Evolutionary conservation across 306 rosid species (phyloP), one percentile per base, ranked within the genome.

Genomic region (Trifolium pratense): DNA sequence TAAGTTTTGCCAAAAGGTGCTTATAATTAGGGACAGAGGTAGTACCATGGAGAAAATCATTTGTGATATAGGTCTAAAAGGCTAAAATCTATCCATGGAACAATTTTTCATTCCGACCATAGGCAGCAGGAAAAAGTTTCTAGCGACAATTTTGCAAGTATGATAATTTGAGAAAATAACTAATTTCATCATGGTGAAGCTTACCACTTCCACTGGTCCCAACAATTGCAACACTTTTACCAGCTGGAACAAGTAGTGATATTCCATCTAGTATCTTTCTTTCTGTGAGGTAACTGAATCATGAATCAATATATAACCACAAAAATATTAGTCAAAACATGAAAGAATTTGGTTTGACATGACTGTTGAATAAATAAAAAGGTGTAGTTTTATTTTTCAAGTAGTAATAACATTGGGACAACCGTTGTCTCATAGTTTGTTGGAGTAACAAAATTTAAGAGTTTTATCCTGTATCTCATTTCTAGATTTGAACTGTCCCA

Each of bases 171-270:
- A 43, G 32, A 55, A 40, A 75, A 70, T 20, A 46, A 67, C 52
- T 15, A 80, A 70, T 32, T 60, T 60, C 74, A 61, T 70, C 73
- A 76, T 43, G 76, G 62, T 66, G 70, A 73, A 79, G 62, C 96
- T 88, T 88, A 94, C 98, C 98, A 86, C 98, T 94, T 77, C 98
- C 96, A 77, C 98, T 94, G 53, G 98, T 94, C 61, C 98, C 98
- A 66, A 94, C 98, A 76, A 94, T 94, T 68, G 98, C 98, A 80
- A 94, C 97, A 83, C 97, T 94, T 89, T 91, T 91, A 74, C 98
- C 97, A 32, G 97, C 93, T 17, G 98, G 95, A 43, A 94, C 92
- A 73, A 78, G 65, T 74, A 94, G 86, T 60, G 98, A 94, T 81
- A 94, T 74, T 66, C 92, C 97, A 79, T 88, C 97, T 68, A 94